phyloP scores from a whole-genome alignment of 2,329 filamentous ascomycete genomes.

The Chrysosporium queenslandicum region DNA sequence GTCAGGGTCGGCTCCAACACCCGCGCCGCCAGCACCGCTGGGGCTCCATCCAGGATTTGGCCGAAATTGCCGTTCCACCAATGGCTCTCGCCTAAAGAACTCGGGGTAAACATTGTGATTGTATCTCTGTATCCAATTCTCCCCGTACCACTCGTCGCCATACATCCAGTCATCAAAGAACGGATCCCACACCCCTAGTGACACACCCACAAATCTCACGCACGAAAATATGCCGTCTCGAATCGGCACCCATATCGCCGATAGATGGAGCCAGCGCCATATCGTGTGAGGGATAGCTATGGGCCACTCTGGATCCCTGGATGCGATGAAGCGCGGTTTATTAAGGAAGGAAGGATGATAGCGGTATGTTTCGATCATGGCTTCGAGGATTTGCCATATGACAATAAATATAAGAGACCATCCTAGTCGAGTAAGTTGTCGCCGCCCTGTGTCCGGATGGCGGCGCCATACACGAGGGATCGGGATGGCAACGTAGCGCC shows the following conservation, averaged over 20 bases:
- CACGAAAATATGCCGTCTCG: slow-evolving; percentile 4
- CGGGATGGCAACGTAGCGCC: slow-evolving; percentile 26
- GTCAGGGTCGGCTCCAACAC: not conserved
- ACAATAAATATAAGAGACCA: slow-evolving; percentile 34
- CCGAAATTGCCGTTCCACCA: not conserved
- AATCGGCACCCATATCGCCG: slow-evolving; percentile 13
- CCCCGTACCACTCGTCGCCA: slow-evolving; percentile 9
- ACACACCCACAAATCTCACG: slow-evolving; percentile 3
- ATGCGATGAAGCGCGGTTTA: slow-evolving; percentile 41
- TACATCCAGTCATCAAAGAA: slow-evolving; percentile 12
- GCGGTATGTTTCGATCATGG: slow-evolving; percentile 43
- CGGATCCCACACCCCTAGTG: slow-evolving; percentile 9
- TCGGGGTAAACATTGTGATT: slow-evolving; percentile 9
- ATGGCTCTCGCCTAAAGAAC: not conserved
- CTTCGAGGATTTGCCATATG: slow-evolving; percentile 43
- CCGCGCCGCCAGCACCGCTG: not conserved
- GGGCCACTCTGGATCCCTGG: slow-evolving; percentile 45
- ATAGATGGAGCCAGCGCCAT: slow-evolving; percentile 38
- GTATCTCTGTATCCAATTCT: slow-evolving; percentile 11
- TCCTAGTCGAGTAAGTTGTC: slow-evolving; percentile 31
- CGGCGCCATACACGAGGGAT: slow-evolving; percentile 31
- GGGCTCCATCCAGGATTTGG: not conserved
- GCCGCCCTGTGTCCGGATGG: slow-evolving; percentile 22
- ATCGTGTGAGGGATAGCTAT: slow-evolving; percentile 48
- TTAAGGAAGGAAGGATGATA: slow-evolving; percentile 40